Evolutionary conservation across 1,284 basidiomycete species (phyloP), one percentile per base, ranked within the genome.

Genomic region (Anthracocystis walkeri): DNA sequence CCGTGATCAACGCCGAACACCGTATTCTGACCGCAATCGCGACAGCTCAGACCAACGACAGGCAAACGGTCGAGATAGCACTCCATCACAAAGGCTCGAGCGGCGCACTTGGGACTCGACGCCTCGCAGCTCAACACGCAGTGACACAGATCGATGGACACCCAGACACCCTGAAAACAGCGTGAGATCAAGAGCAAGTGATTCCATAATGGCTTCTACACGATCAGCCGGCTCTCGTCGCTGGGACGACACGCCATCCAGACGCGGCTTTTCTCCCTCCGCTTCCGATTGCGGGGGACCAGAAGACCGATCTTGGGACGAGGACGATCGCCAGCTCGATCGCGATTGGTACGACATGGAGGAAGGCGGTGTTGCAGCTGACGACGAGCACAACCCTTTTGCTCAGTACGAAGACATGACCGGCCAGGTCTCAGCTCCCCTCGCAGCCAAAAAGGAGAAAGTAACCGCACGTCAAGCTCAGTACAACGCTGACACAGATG

Each of bases 351-450:
- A 85, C 61, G 63, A 70, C 23, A 82, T 79, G 72, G 82, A 84
- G 27, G 82, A 82, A 50, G 78, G 71, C 25, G 78, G 60, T 11
- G 74, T 88, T 79, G 87, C 87, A 6, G 94, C 93, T 5, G 93
- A 95, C 68, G 93, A 94, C 55, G 95, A 94, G 72, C 91, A 93
- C 84, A 97, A 97, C 81, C 94, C 94, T 0, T 91, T 99, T 42
- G 89, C 94, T 0, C 93, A 96, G 77, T 99, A 96, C 84, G 86
- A 86, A 56, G 86, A 86, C 46, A 92, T 94, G 75, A 92, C 94
- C 78, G 78, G 78, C 0, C 59, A 77, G 23, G 56, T 77, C 20
- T 48, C 70, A 7, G 58, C 75, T 10, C 58, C 67, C 11, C 41
- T 80, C 10, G 65, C 70, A 4, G 63, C 65, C 10, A 73, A 75